Percentiles rank a stretch among this genome's conserved stretches.
phyloP scores from a whole-genome alignment of 768 basidiomycete species.

The Hirschioporus abietinus region DNA sequence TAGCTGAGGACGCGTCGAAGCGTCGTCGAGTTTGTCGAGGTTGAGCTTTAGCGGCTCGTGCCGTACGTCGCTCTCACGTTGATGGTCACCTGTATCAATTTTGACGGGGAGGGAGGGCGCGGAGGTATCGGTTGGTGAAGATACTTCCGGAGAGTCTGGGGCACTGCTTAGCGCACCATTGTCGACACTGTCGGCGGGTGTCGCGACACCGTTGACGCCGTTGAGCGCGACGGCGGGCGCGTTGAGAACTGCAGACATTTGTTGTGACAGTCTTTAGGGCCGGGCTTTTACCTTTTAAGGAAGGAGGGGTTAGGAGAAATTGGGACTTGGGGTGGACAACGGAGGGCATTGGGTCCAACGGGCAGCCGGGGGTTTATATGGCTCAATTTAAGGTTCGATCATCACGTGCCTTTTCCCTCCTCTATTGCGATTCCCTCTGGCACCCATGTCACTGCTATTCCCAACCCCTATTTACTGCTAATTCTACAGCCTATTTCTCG shows the following conservation, averaged over 20 bases:
- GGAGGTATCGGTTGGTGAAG: conserved; percentile 60
- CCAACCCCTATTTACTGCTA: conserved; percentile 3
- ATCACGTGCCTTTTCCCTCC: conserved; percentile 45
- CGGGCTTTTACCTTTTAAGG: conserved; percentile 45
- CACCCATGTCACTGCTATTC: conserved; percentile 17
- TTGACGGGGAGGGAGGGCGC: conserved; percentile 47
- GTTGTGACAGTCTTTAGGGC: conserved; percentile 24
- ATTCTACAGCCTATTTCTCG: conserved; percentile 28
- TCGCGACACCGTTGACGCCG: conserved; percentile 16
- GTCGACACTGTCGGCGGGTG: conserved; percentile 13
- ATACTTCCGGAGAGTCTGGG: conserved; percentile 32
- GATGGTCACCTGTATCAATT: conserved; percentile 56
- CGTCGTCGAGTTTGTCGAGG: conserved; percentile 35
- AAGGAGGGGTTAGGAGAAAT: conserved; percentile 51
- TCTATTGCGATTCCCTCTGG: conserved; percentile 18
- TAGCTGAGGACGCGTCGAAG: conserved; percentile 40
- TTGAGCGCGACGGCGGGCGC: conserved; percentile 37
- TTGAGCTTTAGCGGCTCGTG: conserved; percentile 54
- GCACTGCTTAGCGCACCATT: conserved; percentile 2
- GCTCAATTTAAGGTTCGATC: conserved; percentile 81
- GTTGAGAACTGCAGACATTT: conserved; percentile 51
- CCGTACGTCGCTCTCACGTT: conserved; percentile 64
- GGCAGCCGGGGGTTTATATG: conserved; percentile 19
- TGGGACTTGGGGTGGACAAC: conserved; percentile 11
- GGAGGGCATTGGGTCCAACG: conserved; percentile 3